These are phyloP conservation scores for Cordyceps cicadae DNA, from an alignment of 2,329 filamentous ascomycete genomes.

Conservation along the genomic window DNA sequence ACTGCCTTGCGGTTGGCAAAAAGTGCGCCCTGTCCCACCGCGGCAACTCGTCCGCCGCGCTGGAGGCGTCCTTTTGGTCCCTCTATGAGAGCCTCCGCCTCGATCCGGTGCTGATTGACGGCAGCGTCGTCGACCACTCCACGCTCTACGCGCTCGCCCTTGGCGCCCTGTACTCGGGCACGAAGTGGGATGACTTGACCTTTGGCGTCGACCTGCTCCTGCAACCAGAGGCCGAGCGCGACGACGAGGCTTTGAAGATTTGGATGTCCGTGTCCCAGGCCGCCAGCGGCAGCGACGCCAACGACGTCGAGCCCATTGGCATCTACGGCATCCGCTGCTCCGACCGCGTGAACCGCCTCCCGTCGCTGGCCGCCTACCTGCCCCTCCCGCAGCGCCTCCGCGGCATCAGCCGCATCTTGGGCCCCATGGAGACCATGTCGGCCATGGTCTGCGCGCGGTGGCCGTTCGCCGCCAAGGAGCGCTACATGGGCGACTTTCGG, in stretches of 20 bases:
- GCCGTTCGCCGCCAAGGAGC: slow-evolving; percentile 29
- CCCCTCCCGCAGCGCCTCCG: slow-evolving; percentile 18
- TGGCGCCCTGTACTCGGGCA: slow-evolving; percentile 18
- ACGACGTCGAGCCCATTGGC: background rate
- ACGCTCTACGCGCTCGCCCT: slow-evolving; percentile 16
- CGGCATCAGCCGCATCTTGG: slow-evolving; percentile 21
- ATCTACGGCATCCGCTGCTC: slow-evolving; percentile 26
- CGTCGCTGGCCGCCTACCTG: slow-evolving; percentile 21
- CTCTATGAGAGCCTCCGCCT: slow-evolving; percentile 22
- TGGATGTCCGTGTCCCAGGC: background rate
- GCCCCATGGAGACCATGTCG: slow-evolving; percentile 14
- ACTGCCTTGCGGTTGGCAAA: slow-evolving; percentile 20
- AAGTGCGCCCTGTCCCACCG: slow-evolving; percentile 23
- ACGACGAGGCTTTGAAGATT: background rate
- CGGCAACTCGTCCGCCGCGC: slow-evolving; percentile 22
- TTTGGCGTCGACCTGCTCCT: slow-evolving; percentile 13
- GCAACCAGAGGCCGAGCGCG: background rate
- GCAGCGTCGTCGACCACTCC: slow-evolving; percentile 19
- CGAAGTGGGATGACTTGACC: slow-evolving; percentile 15
- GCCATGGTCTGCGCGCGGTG: slow-evolving; percentile 29
- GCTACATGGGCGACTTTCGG: slow-evolving; percentile 24
- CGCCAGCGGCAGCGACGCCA: background rate
- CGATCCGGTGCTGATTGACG: slow-evolving; percentile 19
- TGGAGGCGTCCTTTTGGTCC: slow-evolving; percentile 26
- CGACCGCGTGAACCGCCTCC: slow-evolving; percentile 22